Evolutionary conservation across 2,329 filamentous ascomycete species (phyloP).

Genomic region (Shiraia bambusicola): DNA sequence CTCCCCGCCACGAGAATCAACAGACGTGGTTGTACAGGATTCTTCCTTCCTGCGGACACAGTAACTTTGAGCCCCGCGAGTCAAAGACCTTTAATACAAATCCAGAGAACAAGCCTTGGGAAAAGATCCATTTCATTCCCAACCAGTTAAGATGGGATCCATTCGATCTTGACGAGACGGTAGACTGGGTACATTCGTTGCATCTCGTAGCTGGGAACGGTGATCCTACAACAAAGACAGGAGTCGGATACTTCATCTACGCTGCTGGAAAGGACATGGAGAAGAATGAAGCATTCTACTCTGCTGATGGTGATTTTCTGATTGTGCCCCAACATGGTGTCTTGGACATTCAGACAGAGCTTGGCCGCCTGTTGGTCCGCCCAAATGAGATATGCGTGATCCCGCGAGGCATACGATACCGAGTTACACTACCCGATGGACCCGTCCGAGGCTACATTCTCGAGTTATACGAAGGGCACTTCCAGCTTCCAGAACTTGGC

Average conservation of each 20-base stretch:
- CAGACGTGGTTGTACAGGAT: slow-evolving; percentile 62
- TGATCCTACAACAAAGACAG: slow-evolving; percentile 75
- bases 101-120: slow-evolving; percentile 51
- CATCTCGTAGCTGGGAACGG: slow-evolving; percentile 77
- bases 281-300: slow-evolving; percentile 75
- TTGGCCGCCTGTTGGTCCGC: slow-evolving; percentile 64
- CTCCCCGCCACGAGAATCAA: slow-evolving; percentile 58
- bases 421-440: slow-evolving; percentile 61
- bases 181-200: slow-evolving; percentile 68
- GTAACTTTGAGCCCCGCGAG: slow-evolving; percentile 54
- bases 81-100: slow-evolving; percentile 54
- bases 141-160: slow-evolving; percentile 81
- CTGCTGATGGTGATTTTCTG: slow-evolving; percentile 69
- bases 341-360: slow-evolving; percentile 68
- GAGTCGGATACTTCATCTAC: slow-evolving; percentile 78
- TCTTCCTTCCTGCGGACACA: slow-evolving; percentile 60
- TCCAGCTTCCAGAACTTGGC: slow-evolving; percentile 66
- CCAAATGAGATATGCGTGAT: slow-evolving; percentile 70
- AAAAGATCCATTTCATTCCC: slow-evolving; percentile 71
- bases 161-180: slow-evolving; percentile 69
- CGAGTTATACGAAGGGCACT: slow-evolving; percentile 66
- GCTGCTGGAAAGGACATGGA: slow-evolving; percentile 78
- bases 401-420: slow-evolving; percentile 65
- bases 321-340: slow-evolving; percentile 66
- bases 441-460: slow-evolving; percentile 66